These are phyloP conservation scores for Kluyveromyces starmeri DNA, from an alignment of 805 yeast species.

Conservation along the genomic window DNA sequence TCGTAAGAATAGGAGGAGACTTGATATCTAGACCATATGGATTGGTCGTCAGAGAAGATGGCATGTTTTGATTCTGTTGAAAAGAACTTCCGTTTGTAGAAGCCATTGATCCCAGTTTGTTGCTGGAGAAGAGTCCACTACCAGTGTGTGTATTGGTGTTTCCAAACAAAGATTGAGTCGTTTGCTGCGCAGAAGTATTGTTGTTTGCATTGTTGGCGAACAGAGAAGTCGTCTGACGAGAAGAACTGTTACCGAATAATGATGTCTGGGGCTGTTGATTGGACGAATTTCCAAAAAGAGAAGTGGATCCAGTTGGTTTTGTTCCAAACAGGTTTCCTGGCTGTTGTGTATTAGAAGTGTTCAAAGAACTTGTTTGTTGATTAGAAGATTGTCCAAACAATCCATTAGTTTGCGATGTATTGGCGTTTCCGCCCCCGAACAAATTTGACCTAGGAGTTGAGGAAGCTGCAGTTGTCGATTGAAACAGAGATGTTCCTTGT, in stretches of 20 bases:
- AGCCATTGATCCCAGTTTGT: constrained; percentile 3
- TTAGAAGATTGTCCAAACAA: background rate
- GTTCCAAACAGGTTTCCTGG: constrained; percentile 14
- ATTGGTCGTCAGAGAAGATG: constrained; percentile 8
- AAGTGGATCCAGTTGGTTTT: constrained; percentile 6
- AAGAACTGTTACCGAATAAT: constrained; percentile 1
- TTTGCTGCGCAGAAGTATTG: background rate
- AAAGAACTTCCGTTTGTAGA: constrained; percentile 10
- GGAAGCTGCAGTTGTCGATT: background rate
- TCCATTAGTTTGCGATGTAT: background rate
- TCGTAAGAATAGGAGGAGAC: constrained; percentile 14
- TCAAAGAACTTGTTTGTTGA: too few species aligned
- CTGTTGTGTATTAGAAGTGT: constrained; percentile 8
- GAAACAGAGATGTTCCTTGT: constrained; percentile 19
- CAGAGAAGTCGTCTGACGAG: too few species aligned
- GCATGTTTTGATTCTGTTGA: constrained; percentile 4
- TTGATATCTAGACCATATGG: constrained; percentile 29
- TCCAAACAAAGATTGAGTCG: constrained; percentile 2
- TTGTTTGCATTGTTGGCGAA: too few species aligned
- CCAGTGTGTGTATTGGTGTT: constrained; percentile 11
- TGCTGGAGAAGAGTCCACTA: constrained; percentile 19
- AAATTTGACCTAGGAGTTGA: background rate
- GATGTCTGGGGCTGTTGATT: background rate
- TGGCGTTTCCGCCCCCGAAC: constrained; percentile 12
- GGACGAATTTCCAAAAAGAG: constrained; percentile 9